phyloP scores from a whole-genome alignment of 768 basidiomycete genomes.

The Hebeloma cylindrosporum region DNA sequence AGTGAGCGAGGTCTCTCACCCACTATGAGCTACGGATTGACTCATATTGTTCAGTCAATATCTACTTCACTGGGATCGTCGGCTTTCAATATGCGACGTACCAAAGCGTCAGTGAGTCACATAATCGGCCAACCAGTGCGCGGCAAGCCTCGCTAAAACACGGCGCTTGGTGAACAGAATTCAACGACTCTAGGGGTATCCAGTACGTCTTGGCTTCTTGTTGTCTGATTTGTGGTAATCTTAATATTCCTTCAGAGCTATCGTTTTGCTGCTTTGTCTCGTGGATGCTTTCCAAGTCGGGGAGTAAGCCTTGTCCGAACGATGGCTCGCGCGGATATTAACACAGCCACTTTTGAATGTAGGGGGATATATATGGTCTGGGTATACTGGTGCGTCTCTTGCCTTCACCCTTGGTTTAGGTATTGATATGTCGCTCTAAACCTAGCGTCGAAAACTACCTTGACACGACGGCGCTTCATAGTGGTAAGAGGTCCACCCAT shows the following conservation, averaged over 20 bases:
- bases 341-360: neutral
- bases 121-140: too few species aligned
- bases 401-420: neutral
- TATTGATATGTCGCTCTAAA: neutral
- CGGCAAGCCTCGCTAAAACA: constrained; percentile 11
- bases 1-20: constrained; percentile 12
- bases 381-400: constrained; percentile 22
- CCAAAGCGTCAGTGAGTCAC: constrained; percentile 34
- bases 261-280: constrained; percentile 25
- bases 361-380: constrained; percentile 29
- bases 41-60: constrained; percentile 21
- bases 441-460: constrained; percentile 14
- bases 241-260: constrained; percentile 17
- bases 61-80: constrained; percentile 26
- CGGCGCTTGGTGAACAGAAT: constrained; percentile 18
- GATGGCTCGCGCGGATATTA: neutral
- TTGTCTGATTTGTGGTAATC: neutral
- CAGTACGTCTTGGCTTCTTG: constrained; percentile 19
- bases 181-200: constrained; percentile 27
- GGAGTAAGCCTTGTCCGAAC: constrained; percentile 9
- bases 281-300: constrained; percentile 32
- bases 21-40: neutral
- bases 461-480: constrained; percentile 9
- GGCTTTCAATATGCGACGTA: constrained; percentile 32
- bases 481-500: constrained; percentile 3